Evolutionary conservation across 306 rosid species (phyloP).

Genomic region (Lathyrus tuberosus): DNA sequence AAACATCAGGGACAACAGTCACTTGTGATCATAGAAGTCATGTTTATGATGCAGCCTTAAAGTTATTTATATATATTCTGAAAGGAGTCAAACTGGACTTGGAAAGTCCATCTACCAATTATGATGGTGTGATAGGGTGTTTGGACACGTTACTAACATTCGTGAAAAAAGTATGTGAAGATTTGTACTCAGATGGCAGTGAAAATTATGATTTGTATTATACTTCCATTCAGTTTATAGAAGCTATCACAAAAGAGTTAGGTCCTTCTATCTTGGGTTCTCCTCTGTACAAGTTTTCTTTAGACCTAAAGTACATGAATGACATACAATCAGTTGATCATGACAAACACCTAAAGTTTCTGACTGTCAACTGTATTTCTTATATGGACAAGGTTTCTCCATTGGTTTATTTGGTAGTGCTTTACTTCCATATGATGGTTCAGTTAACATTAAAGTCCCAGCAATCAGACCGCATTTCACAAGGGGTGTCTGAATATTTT

Average conservation of each 20-base stretch:
- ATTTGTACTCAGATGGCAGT: conserved; percentile 45
- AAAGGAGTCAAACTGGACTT: conserved; percentile 70
- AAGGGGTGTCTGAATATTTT: conserved; percentile 53
- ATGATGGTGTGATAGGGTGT: conserved; percentile 61
- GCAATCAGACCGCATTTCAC: conserved; percentile 40
- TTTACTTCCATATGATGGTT: conserved; percentile 59
- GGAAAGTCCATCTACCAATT: conserved; percentile 54
- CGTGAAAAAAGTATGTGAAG: conserved; percentile 54
- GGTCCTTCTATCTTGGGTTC: conserved; percentile 70
- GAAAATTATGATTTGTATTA: conserved; percentile 49
- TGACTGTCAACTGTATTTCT: conserved; percentile 42
- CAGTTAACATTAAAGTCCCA: conserved; percentile 44
- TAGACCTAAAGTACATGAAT: conserved; percentile 59
- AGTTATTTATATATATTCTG: conserved; percentile 62
- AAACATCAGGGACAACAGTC: conserved; percentile 53
- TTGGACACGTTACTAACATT: conserved; percentile 59
- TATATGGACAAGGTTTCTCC: conserved; percentile 88
- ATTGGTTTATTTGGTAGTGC: conserved; percentile 60
- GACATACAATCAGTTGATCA: conserved; percentile 45
- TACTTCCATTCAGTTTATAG: conserved; percentile 52
- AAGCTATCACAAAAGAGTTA: conserved; percentile 63
- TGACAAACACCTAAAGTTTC: conserved; percentile 45
- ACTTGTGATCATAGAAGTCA: conserved; percentile 51
- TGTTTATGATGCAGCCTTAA: conserved; percentile 55
- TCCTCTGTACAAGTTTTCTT: conserved; percentile 71